Conservation (phyloP, 805 yeast genomes). For the Kodamaea laetipori region DNA sequence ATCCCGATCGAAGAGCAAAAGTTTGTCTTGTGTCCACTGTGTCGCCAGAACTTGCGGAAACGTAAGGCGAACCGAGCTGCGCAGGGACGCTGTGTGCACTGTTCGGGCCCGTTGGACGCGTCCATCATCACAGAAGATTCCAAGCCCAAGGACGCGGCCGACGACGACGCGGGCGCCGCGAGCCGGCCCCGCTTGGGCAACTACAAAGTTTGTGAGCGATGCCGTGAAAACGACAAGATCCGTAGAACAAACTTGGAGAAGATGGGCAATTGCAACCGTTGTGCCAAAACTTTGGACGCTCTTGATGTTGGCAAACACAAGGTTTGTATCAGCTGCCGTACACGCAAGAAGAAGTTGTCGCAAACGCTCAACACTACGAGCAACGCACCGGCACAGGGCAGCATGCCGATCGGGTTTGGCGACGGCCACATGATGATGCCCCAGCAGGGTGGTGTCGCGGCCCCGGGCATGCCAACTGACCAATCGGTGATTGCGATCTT, state of each 20-base stretch:
- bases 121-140: conserved; percentile 36
- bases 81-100: conserved; percentile 68
- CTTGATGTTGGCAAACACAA: conserved; percentile 54
- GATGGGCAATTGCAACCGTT: conserved; percentile 62
- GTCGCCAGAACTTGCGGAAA: conserved; percentile 55
- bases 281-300: conserved; percentile 51
- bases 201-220: conserved; percentile 66
- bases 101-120: conserved; percentile 57
- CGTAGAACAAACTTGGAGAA: conserved; percentile 58
- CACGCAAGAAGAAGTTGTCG: conserved; percentile 47
- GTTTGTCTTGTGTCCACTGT: conserved; percentile 61
- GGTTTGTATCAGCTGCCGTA: conserved; percentile 57
- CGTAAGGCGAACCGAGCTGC: conserved; percentile 61
- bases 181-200: conserved; percentile 28
- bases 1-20: conserved; percentile 53
- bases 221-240: conserved; percentile 61
- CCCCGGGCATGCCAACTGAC: conserved; percentile 1
- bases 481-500: conserved; percentile 7
- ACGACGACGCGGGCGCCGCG: conserved; percentile 18
- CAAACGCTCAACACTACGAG: conserved; percentile 16
- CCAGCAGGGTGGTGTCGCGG: no score
- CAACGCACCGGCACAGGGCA: conserved; percentile 4
- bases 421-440: conserved; percentile 5
- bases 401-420: conserved; percentile 2
- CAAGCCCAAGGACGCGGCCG: conserved; percentile 16